Evolutionary conservation across 768 basidiomycete genomes (phyloP).

Genomic region (Termitomyces titanicus): DNA sequence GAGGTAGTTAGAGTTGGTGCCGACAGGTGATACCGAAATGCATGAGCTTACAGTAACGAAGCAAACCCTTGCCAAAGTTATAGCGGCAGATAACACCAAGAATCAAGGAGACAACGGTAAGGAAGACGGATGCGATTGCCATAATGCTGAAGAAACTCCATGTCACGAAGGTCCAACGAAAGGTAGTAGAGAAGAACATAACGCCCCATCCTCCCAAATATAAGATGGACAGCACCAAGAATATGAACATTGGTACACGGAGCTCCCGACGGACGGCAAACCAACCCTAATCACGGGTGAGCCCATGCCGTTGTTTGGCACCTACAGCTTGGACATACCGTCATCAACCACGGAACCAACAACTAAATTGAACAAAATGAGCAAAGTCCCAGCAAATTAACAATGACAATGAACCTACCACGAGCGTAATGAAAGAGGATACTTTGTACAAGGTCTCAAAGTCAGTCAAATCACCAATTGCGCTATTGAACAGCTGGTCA

Average conservation of each 20-base stretch:
- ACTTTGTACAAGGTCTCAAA: conserved; percentile 49
- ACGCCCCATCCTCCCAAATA: conserved; percentile 69
- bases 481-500: conserved; percentile 69
- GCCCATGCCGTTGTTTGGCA: background rate
- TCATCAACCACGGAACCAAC: conserved; percentile 66
- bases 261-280: conserved; percentile 68
- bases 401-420: conserved; percentile 41
- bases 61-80: conserved; percentile 77
- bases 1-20: conserved; percentile 9
- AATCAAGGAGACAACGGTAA: conserved; percentile 52
- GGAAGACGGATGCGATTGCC: conserved; percentile 50
- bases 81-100: conserved; percentile 64
- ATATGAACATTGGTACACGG: conserved; percentile 53
- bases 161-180: conserved; percentile 71
- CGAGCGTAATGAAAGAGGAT: conserved; percentile 50
- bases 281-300: conserved; percentile 54
- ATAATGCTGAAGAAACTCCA: conserved; percentile 76
- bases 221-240: conserved; percentile 54
- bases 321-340: conserved; percentile 30
- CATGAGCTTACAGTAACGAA: conserved; percentile 53
- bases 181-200: conserved; percentile 70
- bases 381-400: background rate
- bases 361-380: conserved; percentile 35
- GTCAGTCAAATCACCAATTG: conserved; percentile 50
- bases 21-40: background rate